These are phyloP conservation scores for Hanseniaspora lindneri DNA, from an alignment of 805 yeast genomes.

Conservation along the genomic window DNA sequence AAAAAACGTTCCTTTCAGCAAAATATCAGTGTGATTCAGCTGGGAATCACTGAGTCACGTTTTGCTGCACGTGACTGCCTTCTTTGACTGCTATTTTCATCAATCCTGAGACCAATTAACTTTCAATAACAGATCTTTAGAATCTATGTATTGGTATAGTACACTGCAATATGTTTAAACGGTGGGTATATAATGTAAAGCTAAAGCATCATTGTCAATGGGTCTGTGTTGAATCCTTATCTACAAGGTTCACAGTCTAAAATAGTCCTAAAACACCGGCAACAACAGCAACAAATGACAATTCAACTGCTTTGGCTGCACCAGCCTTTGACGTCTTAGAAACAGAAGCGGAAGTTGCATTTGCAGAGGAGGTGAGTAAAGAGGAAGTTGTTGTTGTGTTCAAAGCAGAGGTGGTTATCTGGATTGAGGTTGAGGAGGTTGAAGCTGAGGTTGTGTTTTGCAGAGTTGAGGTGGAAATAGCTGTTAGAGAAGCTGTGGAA, in stretches of 20 bases:
- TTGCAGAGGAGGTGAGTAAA: slow-evolving; percentile 39
- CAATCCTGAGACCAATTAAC: too few relatives aligned
- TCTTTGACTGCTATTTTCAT: too few relatives aligned
- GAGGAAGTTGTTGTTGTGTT: slow-evolving; percentile 33
- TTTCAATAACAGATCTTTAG: too few relatives aligned
- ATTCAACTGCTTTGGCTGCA: slow-evolving; percentile 23
- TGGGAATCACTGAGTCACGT: too few relatives aligned
- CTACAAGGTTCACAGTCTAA: slow-evolving; percentile 13
- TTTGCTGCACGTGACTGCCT: too few relatives aligned
- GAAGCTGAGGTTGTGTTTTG: slow-evolving; percentile 24
- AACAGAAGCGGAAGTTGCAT: slow-evolving; percentile 38
- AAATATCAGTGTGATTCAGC: too few relatives aligned
- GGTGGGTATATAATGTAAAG: not conserved
- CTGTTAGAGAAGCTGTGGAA: slow-evolving; percentile 37
- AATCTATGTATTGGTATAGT: too few relatives aligned
- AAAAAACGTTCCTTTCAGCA: too few relatives aligned
- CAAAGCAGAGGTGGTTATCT: slow-evolving; percentile 38
- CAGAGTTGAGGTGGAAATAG: slow-evolving; percentile 34
- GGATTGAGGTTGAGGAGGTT: slow-evolving; percentile 18
- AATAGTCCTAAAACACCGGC: slow-evolving; percentile 26
- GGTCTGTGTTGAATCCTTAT: not conserved
- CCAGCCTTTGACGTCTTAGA: slow-evolving; percentile 27
- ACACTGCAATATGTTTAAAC: too few relatives aligned
- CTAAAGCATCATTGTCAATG: not conserved
- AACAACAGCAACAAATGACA: slow-evolving; percentile 21